A percentile compares a stretch with the other conserved stretches of the same genome.
These are phyloP conservation scores for Backusella tarrabulga DNA, from an alignment of 192 early-diverging fungal species.

Conservation along the genomic window DNA sequence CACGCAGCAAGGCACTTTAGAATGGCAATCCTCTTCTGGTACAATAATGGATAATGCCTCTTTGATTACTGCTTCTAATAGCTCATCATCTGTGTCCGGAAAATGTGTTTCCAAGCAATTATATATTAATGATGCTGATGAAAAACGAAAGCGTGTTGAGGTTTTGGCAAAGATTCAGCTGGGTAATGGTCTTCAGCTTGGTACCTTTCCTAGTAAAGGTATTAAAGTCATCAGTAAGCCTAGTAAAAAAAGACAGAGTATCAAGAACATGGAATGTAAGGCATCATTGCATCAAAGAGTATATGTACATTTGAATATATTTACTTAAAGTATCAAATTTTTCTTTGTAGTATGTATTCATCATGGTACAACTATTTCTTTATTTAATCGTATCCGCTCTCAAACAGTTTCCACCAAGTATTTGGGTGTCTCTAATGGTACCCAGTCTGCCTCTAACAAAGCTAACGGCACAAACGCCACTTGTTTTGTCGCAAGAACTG, in stretches of 20 bases:
- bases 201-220: constrained; percentile 69
- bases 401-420: constrained; percentile 90
- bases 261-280: constrained; percentile 73
- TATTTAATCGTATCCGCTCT: constrained; percentile 87
- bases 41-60: neutral
- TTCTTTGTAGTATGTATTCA: constrained; percentile 68
- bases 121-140: constrained; percentile 81
- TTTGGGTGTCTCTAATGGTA: constrained; percentile 56
- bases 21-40: constrained; percentile 45
- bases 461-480: constrained; percentile 39
- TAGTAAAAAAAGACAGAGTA: constrained; percentile 83
- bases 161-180: constrained; percentile 68
- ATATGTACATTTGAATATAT: neutral
- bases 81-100: constrained; percentile 45
- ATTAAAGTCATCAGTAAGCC: constrained; percentile 93
- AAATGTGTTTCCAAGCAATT: constrained; percentile 78
- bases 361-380: constrained; percentile 79
- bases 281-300: neutral
- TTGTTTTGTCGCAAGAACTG: constrained; percentile 69
- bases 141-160: constrained; percentile 75
- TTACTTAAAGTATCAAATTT: neutral
- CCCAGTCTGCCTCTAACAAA: neutral
- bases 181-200: constrained; percentile 59
- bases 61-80: constrained; percentile 27
- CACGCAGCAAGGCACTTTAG: constrained; percentile 47